Evolutionary conservation across 306 rosid species (phyloP).

Genomic region (Sphenostylis stenocarpa): DNA sequence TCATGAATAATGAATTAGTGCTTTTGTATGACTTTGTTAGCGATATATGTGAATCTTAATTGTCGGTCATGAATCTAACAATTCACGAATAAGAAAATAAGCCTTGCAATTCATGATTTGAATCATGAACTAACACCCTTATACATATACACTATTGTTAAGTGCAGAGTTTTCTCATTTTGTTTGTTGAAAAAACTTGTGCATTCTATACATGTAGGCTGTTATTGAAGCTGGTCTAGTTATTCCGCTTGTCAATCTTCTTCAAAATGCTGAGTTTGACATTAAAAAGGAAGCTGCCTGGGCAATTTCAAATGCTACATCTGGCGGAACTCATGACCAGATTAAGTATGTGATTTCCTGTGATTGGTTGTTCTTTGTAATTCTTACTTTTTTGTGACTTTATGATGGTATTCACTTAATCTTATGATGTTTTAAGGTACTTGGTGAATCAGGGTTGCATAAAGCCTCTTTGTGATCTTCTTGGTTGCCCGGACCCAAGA

Average conservation of each 20-base stretch:
- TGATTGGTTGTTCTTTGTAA: not conserved
- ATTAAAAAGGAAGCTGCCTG: conserved; percentile 89
- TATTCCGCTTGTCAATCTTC: conserved; percentile 67
- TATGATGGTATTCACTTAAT: not conserved
- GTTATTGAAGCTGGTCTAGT: conserved; percentile 72
- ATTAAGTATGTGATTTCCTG: conserved; percentile 53
- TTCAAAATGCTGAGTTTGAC: conserved; percentile 87
- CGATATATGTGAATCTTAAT: not conserved
- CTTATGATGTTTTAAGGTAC: conserved; percentile 49
- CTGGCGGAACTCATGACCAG: conserved; percentile 75
- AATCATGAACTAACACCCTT: not conserved
- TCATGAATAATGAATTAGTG: not conserved
- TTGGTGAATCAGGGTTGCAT: conserved; percentile 69
- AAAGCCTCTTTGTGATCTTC: conserved; percentile 89
- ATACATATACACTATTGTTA: not conserved
- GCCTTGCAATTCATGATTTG: not conserved
- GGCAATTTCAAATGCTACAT: conserved; percentile 88
- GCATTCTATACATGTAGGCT: conserved; percentile 42
- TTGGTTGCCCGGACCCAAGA: conserved; percentile 80
- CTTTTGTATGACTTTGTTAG: not conserved
- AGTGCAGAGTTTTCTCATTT: not conserved
- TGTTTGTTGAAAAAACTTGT: not conserved
- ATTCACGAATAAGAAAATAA: not conserved
- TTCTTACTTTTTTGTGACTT: not conserved
- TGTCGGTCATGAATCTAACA: not conserved